These are phyloP conservation scores for Hyphopichia buzzinii DNA, from an alignment of 1,139 yeast genomes.

Conservation along the genomic window DNA sequence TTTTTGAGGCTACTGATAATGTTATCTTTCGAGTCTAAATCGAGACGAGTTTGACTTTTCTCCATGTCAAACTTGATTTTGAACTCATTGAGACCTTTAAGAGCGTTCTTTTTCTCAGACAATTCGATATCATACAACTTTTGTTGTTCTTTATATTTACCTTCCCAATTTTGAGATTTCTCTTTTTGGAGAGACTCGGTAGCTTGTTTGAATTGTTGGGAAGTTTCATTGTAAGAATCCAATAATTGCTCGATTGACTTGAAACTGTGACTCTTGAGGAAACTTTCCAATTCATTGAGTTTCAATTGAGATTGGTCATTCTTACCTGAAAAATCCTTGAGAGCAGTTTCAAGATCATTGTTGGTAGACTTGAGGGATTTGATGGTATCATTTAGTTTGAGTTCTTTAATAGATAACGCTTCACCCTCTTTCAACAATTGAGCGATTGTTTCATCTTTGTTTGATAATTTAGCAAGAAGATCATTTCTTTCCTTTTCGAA, in stretches of 20 bases:
- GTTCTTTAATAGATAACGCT: conserved; percentile 69
- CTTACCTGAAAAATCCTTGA: conserved; percentile 31
- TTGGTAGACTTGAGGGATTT: conserved; percentile 59
- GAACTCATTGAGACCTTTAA: conserved; percentile 36
- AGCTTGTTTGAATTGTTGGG: conserved; percentile 12
- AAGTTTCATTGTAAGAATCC: conserved; percentile 14
- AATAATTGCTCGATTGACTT: conserved; percentile 26
- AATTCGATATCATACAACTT: conserved; percentile 34
- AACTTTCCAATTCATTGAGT: conserved; percentile 34
- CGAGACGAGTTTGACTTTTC: conserved; percentile 38
- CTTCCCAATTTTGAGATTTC: conserved; percentile 29
- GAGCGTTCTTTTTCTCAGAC: conserved; percentile 23
- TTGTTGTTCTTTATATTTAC: conserved; percentile 37
- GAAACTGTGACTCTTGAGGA: conserved; percentile 26
- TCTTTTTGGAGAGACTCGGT: conserved; percentile 20
- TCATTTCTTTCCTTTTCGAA: conserved; percentile 11
- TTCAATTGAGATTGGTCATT: conserved; percentile 27
- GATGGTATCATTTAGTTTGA: conserved; percentile 64
- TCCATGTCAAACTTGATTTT: conserved; percentile 39
- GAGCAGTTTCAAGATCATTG: conserved; percentile 36
- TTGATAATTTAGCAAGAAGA: conserved; percentile 28
- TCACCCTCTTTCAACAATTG: conserved; percentile 77
- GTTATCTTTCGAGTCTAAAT: conserved; percentile 28
- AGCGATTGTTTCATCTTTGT: conserved; percentile 57
- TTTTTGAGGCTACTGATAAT: conserved; percentile 23